phyloP scores from a whole-genome alignment of 2,329 filamentous ascomycete genomes.

The Alternaria viburni region DNA sequence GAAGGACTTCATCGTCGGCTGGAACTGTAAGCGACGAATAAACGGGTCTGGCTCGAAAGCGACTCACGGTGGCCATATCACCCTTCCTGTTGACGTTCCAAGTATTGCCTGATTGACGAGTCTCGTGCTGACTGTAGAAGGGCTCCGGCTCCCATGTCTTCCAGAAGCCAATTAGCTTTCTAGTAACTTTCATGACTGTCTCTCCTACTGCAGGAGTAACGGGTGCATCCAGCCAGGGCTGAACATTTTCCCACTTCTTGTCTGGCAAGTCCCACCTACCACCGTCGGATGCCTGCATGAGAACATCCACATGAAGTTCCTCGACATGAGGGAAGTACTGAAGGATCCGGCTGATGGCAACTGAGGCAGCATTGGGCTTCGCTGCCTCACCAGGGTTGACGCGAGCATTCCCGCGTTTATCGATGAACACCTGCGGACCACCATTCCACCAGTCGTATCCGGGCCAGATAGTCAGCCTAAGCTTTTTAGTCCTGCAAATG shows the following conservation, averaged over 20 bases:
- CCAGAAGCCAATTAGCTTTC: conserved; percentile 23
- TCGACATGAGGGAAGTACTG: conserved; percentile 32
- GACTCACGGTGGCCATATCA: conserved; percentile 24
- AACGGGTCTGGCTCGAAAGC: neutral
- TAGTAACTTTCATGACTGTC: conserved; percentile 24
- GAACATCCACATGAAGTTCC: conserved; percentile 30
- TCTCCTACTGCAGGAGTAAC: conserved; percentile 6
- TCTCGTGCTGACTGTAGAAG: conserved; percentile 35
- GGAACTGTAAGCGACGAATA: neutral
- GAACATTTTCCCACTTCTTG: conserved; percentile 29
- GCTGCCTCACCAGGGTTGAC: conserved; percentile 3
- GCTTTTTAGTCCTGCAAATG: conserved; percentile 19
- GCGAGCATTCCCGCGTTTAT: conserved; percentile 7
- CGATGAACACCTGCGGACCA: conserved; percentile 8
- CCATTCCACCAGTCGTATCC: conserved; percentile 37
- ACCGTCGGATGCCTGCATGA: conserved; percentile 28
- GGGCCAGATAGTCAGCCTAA: conserved; percentile 35
- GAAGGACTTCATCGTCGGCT: conserved; percentile 9
- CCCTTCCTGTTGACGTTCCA: conserved; percentile 27
- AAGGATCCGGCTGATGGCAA: conserved; percentile 29
- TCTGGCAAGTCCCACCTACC: conserved; percentile 39
- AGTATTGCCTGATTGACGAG: conserved; percentile 5
- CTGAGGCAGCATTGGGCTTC: conserved; percentile 23
- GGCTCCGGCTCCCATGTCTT: conserved; percentile 6
- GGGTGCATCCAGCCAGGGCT: conserved; percentile 34